Evolutionary conservation across 2,329 filamentous ascomycete species (phyloP).

Genomic region (Thielaviopsis ethacetica): DNA sequence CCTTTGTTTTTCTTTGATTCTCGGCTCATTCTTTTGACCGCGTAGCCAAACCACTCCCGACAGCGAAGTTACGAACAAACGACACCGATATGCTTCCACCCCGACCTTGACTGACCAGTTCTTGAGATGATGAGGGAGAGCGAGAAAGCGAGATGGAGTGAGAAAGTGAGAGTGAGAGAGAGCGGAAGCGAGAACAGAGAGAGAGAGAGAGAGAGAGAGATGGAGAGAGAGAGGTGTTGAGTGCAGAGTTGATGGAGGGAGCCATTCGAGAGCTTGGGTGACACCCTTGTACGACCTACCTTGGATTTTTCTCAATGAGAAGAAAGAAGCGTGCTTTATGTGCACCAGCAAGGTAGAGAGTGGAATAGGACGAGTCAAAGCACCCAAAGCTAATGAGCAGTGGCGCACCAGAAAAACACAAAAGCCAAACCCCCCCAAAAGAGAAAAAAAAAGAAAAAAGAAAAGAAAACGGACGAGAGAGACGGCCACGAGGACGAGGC

Average conservation of each 20-base stretch:
- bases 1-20: constrained; percentile 6
- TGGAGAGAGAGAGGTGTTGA: background rate
- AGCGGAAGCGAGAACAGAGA: constrained; percentile 2
- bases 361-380: background rate
- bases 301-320: background rate
- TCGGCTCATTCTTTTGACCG: background rate
- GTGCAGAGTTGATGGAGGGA: background rate
- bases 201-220: constrained; percentile 1
- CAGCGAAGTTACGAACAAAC: constrained; percentile 2
- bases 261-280: background rate
- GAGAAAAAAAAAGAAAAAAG: background rate
- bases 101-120: constrained; percentile 1
- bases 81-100: constrained; percentile 1
- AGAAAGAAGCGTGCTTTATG: background rate
- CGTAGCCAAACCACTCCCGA: background rate
- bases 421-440: background rate
- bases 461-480: background rate
- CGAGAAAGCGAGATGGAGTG: background rate
- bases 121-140: constrained; percentile 2
- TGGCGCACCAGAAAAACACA: background rate
- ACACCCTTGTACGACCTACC: background rate
- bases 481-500: background rate
- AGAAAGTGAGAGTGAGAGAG: background rate
- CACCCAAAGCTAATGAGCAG: background rate
- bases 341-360: background rate